These are phyloP conservation scores for Hippophae gyantsensis DNA, from an alignment of 306 rosid species.

Conservation along the genomic window DNA sequence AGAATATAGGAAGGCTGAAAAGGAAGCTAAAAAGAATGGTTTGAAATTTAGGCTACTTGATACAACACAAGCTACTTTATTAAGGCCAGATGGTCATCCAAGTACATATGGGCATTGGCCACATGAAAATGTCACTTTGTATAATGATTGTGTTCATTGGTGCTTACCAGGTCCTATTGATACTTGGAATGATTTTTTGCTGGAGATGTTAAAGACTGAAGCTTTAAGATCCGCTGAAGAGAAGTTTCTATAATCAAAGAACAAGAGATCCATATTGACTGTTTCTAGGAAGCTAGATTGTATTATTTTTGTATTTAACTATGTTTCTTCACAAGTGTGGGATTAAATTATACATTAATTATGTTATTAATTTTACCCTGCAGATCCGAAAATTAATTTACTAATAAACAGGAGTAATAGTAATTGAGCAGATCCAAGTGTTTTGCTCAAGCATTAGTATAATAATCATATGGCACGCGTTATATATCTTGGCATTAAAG, in stretches of 20 bases:
- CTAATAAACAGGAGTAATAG: too few species aligned
- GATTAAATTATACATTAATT: too few species aligned
- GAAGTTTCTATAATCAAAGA: slow-evolving; percentile 11
- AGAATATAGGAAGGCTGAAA: slow-evolving; percentile 57
- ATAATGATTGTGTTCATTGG: slow-evolving; percentile 92
- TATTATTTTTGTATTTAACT: neutral
- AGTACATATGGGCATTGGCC: slow-evolving; percentile 84
- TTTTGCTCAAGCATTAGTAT: too few species aligned
- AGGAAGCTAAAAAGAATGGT: slow-evolving; percentile 46
- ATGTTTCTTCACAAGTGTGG: neutral
- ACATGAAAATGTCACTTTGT: slow-evolving; percentile 50
- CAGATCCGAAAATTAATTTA: too few species aligned
- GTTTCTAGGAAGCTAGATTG: slow-evolving; percentile 10
- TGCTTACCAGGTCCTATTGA: slow-evolving; percentile 86
- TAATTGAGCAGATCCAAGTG: too few species aligned
- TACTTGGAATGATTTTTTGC: slow-evolving; percentile 63
- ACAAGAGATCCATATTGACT: too few species aligned
- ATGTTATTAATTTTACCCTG: too few species aligned
- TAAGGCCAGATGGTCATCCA: slow-evolving; percentile 95
- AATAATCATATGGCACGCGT: too few species aligned
- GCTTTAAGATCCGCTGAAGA: slow-evolving; percentile 56
- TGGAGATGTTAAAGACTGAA: slow-evolving; percentile 75
- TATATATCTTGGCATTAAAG: too few species aligned
- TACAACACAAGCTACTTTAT: slow-evolving; percentile 45
- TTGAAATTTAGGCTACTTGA: slow-evolving; percentile 55